Percentiles rank a stretch among this genome's conserved stretches.
These are phyloP conservation scores for Cyclostephanos invisitatus DNA, from an alignment of 108 stramenopile species.

Conservation along the genomic window DNA sequence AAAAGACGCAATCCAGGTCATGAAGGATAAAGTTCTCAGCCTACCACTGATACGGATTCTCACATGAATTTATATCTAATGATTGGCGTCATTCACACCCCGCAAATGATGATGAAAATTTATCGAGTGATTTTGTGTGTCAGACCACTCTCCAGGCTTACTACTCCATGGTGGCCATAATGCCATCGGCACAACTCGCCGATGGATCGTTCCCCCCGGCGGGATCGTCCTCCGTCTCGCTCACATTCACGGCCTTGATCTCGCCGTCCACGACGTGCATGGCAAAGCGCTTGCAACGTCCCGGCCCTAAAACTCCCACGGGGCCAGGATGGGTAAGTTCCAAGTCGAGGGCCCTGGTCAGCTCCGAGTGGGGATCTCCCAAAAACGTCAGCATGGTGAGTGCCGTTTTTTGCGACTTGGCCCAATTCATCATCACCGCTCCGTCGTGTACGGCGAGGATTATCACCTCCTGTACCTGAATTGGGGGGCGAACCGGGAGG, in stretches of 20 bases:
- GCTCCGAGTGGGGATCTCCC: constrained; percentile 60
- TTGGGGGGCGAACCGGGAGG: not conserved
- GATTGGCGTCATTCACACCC: constrained; percentile 29
- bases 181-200: constrained; percentile 39
- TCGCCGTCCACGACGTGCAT: constrained; percentile 62
- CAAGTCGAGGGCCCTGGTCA: constrained; percentile 68
- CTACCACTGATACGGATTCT: constrained; percentile 12
- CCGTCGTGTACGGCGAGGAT: constrained; percentile 66
- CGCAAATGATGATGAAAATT: not conserved
- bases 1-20: constrained; percentile 16
- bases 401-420: constrained; percentile 52
- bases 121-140: not conserved
- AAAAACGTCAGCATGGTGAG: constrained; percentile 54
- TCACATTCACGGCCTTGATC: constrained; percentile 55
- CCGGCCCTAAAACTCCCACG: constrained; percentile 49
- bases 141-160: constrained; percentile 6
- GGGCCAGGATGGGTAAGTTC: constrained; percentile 70
- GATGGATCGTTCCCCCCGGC: constrained; percentile 39
- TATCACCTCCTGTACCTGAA: constrained; percentile 57
- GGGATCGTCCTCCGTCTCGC: constrained; percentile 70
- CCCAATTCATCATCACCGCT: constrained; percentile 78
- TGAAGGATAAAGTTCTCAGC: constrained; percentile 6
- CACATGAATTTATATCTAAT: not conserved
- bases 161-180: constrained; percentile 44
- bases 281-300: constrained; percentile 75